These are phyloP conservation scores for Isoetes taiwanensis DNA, from an alignment of 75 land plant genomes.

Conservation along the genomic window DNA sequence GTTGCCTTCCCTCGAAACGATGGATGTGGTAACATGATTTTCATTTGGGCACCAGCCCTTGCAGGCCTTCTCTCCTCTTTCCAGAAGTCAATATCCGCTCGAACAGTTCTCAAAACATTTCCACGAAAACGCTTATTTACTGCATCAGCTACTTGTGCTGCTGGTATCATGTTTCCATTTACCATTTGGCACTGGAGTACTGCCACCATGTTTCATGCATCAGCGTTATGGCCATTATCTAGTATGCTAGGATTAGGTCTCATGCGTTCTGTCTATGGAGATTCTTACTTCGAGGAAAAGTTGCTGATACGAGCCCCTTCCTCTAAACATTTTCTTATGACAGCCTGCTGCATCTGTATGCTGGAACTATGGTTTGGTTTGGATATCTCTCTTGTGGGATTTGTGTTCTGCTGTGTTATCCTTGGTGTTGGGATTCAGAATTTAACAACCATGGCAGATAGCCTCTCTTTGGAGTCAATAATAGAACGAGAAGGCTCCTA, in stretches of 20 bases:
- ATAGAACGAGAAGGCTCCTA: conserved; percentile 22
- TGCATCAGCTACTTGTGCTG: not conserved
- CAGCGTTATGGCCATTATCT: conserved; percentile 10
- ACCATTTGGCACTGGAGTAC: not conserved
- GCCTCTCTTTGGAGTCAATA: conserved; percentile 22
- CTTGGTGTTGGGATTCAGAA: conserved; percentile 38
- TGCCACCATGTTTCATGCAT: not conserved
- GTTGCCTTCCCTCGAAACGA: too few species aligned
- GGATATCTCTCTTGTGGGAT: conserved; percentile 18
- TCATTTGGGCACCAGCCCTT: not conserved
- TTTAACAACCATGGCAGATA: conserved; percentile 14
- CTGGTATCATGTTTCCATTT: conserved; percentile 9
- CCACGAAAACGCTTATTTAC: conserved; percentile 11
- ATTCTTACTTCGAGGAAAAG: conserved; percentile 19
- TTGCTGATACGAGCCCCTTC: conserved; percentile 7
- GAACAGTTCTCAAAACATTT: not conserved
- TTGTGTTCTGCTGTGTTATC: conserved; percentile 10
- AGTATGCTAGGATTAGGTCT: conserved; percentile 15
- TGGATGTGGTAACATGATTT: not conserved
- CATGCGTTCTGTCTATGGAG: conserved; percentile 10
- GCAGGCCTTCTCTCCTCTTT: conserved; percentile 8
- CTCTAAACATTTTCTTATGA: conserved; percentile 4
- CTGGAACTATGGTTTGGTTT: conserved; percentile 19
- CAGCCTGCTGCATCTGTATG: conserved; percentile 9
- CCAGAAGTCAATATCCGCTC: not conserved